Evolutionary conservation across 2,329 filamentous ascomycete species (phyloP), one percentile per base, ranked within the genome.

Genomic region (Fusarium mundagurra): DNA sequence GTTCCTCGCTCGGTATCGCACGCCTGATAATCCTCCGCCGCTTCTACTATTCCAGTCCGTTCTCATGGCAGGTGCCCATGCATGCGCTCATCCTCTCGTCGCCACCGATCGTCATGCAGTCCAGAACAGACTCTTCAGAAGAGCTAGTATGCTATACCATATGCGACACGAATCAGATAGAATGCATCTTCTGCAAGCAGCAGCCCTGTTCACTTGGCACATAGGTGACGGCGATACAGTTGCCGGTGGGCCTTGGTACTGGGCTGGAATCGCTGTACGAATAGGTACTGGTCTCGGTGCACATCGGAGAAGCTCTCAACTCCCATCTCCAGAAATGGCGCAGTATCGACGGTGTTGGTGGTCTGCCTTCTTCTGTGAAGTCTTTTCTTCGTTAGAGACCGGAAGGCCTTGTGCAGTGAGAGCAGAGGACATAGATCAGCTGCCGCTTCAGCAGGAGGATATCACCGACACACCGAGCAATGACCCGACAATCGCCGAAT

Each of bases 261-360:
- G 76, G 76, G 63, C 76, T 3, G 76, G 76, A 9, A 72, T 77
- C 11, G 76, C 76, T 3, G 50, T 77, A 3, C 75, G 75, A 1
- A 78, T 78, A 14, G 76, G 71, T 2, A 70, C 73, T 0, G 76
- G 76, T 0, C 62, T 77, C 0, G 76, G 76, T 4, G 67, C 73
- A 4, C 76, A 78, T 17, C 65, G 76, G 5, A 63, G 51, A 9
- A 78, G 76, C 33, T 64, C 64, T 1, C 75, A 75, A 16, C 72
- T 78, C 2, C 76, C 76, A 3, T 64, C 60, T 4, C 59, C 64
- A 2, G 76, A 78, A 14, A 78, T 68, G 58, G 73, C 76, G 2
- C 76, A 78, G 34, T 78, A 77, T 57, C 50, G 75, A 7, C 64
- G 76, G 1, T 78, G 73, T 11, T 78, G 76, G 76, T 78, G 76